phyloP scores from a whole-genome alignment of 306 rosid genomes.

The Malus orientalis region DNA sequence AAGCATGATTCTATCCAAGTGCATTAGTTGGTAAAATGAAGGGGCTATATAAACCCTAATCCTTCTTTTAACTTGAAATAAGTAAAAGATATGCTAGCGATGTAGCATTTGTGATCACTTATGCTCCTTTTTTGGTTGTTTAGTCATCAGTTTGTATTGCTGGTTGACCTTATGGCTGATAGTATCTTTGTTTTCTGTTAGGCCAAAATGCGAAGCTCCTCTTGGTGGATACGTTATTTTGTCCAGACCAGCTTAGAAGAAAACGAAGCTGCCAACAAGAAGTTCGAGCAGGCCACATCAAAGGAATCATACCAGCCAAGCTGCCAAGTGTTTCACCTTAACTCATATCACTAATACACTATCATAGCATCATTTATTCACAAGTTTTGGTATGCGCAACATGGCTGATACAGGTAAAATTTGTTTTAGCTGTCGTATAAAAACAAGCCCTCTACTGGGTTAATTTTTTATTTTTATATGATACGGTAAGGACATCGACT shows the following conservation, averaged over 20 bases:
- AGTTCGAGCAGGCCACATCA: conserved; percentile 63
- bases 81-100: background rate
- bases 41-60: background rate
- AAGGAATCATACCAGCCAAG: conserved; percentile 49
- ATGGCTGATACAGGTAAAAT: conserved; percentile 1
- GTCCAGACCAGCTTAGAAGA: conserved; percentile 55
- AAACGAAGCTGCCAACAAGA: conserved; percentile 48
- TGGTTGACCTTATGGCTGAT: conserved; percentile 5
- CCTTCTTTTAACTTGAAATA: background rate
- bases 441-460: background rate
- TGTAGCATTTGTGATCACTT: background rate
- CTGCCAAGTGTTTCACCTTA: conserved; percentile 86
- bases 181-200: conserved; percentile 20
- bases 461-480: background rate
- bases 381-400: conserved; percentile 9
- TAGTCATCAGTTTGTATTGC: background rate
- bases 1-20: background rate
- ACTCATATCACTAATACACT: conserved; percentile 45
- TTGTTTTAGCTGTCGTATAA: background rate
- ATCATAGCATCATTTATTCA: conserved; percentile 11
- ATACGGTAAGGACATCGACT: background rate
- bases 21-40: background rate
- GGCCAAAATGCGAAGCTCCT: conserved; percentile 82
- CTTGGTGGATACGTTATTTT: conserved; percentile 84
- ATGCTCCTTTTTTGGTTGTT: background rate